These are phyloP conservation scores for Xylaria sp. DNA, from an alignment of 2,329 filamentous ascomycete genomes.

Conservation along the genomic window DNA sequence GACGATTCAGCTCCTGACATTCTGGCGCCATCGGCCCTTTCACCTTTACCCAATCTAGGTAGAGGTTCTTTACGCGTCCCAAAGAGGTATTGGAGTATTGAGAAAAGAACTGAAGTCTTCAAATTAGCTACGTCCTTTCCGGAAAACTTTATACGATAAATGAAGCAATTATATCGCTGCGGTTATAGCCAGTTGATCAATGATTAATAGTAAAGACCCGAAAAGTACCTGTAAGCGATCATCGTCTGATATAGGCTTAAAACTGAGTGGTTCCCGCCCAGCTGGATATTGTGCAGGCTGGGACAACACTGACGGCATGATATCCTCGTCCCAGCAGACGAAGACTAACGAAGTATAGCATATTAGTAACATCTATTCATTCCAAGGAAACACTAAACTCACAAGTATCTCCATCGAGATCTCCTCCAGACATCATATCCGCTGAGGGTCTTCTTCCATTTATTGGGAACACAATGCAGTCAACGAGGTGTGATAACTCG, in stretches of 20 bases:
- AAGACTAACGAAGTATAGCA: background rate
- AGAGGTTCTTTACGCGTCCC: conserved; percentile 25
- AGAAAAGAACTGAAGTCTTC: conserved; percentile 13
- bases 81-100: conserved; percentile 17
- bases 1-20: conserved; percentile 27
- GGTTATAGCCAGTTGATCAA: background rate
- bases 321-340: conserved; percentile 26
- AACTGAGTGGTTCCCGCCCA: conserved; percentile 14
- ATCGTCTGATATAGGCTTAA: conserved; percentile 23
- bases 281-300: conserved; percentile 23
- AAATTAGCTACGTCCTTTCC: background rate
- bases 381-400: background rate
- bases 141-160: too few species aligned
- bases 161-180: background rate
- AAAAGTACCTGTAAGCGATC: conserved; percentile 22
- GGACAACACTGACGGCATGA: conserved; percentile 26
- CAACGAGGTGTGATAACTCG: conserved; percentile 23
- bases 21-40: conserved; percentile 27
- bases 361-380: background rate
- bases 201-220: background rate
- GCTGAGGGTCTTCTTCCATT: conserved; percentile 23
- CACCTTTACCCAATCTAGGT: conserved; percentile 21
- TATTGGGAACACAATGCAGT: conserved; percentile 28
- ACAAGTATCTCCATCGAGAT: conserved; percentile 28
- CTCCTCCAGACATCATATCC: conserved; percentile 30